phyloP scores from a whole-genome alignment of 2,329 filamentous ascomycete genomes.

The Fusarium xyrophilum region DNA sequence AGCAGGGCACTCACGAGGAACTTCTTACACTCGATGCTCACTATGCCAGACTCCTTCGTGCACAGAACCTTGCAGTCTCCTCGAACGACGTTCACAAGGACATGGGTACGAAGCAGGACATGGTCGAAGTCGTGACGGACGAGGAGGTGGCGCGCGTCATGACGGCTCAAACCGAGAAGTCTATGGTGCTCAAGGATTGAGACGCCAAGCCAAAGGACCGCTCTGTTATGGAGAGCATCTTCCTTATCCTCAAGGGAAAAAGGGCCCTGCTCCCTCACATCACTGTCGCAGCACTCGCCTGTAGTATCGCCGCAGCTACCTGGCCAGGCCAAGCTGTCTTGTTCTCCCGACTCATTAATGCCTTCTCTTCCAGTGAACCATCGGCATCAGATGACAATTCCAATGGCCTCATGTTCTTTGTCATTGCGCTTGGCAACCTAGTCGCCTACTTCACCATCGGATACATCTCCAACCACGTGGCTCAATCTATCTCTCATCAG shows the following conservation, averaged over 20 bases:
- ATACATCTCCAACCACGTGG: conserved; percentile 24
- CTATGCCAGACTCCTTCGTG: conserved; percentile 34
- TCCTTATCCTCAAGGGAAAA: conserved; percentile 26
- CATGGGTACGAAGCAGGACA: background rate
- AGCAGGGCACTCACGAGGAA: conserved; percentile 36
- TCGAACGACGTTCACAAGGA: background rate
- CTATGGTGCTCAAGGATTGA: background rate
- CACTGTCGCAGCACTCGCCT: background rate
- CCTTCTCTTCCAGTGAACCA: conserved; percentile 32
- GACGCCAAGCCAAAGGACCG: background rate
- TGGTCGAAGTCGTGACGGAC: background rate
- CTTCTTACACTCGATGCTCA: conserved; percentile 16
- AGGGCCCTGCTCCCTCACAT: conserved; percentile 8
- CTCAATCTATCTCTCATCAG: conserved; percentile 33
- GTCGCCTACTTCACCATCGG: conserved; percentile 35
- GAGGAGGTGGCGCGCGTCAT: background rate
- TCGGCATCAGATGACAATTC: conserved; percentile 46
- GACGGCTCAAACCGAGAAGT: conserved; percentile 11
- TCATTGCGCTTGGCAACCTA: conserved; percentile 36
- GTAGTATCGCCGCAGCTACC: conserved; percentile 37
- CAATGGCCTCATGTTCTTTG: conserved; percentile 43
- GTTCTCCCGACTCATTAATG: conserved; percentile 41
- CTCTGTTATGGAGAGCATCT: conserved; percentile 16
- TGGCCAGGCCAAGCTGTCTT: conserved; percentile 46
- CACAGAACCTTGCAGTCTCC: conserved; percentile 20